phyloP scores from a whole-genome alignment of 805 yeast species.

The Kazachstania bromeliacearum region DNA sequence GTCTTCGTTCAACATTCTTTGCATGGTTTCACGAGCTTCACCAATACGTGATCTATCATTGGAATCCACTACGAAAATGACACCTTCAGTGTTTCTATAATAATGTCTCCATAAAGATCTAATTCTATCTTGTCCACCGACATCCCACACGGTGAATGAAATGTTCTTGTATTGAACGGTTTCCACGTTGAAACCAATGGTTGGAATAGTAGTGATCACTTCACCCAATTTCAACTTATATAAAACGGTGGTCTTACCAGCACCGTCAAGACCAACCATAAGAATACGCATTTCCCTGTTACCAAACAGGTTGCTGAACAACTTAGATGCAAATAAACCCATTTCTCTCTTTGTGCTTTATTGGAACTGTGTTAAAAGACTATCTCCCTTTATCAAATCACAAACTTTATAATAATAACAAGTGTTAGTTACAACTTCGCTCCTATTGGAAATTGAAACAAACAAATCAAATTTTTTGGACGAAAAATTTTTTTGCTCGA shows the following conservation, averaged over 20 bases:
- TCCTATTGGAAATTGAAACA: too few species aligned
- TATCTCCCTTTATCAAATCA: too few species aligned
- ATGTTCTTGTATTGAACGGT: conserved; percentile 96
- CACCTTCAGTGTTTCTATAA: conserved; percentile 98
- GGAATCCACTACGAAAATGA: conserved; percentile 94
- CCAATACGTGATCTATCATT: conserved; percentile 96
- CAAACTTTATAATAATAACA: too few species aligned
- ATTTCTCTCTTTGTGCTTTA: conserved; percentile 33
- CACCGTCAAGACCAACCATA: conserved; percentile 98
- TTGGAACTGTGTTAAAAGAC: too few species aligned
- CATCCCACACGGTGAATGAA: conserved; percentile 97
- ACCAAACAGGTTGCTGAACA: conserved; percentile 93
- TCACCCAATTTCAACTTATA: conserved; percentile 93
- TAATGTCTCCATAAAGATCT: conserved; percentile 99
- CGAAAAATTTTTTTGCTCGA: too few species aligned
- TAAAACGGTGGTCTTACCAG: conserved; percentile 95
- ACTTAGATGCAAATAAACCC: conserved; percentile 95
- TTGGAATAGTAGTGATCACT: conserved; percentile 93
- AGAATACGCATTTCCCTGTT: conserved; percentile 96
- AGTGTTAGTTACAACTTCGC: too few species aligned
- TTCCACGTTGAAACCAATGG: conserved; percentile 96
- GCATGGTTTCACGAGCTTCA: conserved; percentile 97
- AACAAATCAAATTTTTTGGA: too few species aligned
- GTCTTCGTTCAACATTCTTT: conserved; percentile 96
- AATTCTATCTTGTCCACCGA: conserved; percentile 99